Evolutionary conservation across 139 green algal species (phyloP).

Genomic region (Coelastrella sp.): DNA sequence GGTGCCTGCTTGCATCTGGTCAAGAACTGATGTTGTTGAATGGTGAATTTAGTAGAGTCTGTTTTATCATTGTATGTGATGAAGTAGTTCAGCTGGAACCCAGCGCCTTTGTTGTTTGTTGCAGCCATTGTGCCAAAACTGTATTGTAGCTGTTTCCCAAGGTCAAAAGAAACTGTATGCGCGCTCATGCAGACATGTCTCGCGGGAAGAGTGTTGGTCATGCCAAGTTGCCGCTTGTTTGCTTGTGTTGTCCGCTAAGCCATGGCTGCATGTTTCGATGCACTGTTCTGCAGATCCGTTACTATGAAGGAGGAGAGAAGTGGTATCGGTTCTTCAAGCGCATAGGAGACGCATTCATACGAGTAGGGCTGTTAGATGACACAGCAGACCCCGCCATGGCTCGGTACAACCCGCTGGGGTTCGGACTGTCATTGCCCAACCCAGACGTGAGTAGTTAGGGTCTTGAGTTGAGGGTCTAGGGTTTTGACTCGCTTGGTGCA

Average conservation of each 20-base stretch:
- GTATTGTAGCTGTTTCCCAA: no score
- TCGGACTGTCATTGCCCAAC: neutral
- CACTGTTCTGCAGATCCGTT: neutral
- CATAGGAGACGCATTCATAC: slow-evolving; percentile 5
- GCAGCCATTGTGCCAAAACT: no score
- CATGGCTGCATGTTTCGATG: neutral
- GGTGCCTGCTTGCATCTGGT: no score
- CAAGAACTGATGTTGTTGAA: no score
- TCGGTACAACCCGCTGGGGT: neutral
- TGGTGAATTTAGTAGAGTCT: no score
- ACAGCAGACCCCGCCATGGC: neutral
- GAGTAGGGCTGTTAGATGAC: slow-evolving; percentile 12
- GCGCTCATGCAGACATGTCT: no score
- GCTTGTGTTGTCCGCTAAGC: neutral
- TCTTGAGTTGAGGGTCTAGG: neutral
- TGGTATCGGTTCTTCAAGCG: slow-evolving; percentile 41
- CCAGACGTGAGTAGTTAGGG: neutral
- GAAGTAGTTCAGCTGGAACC: no score
- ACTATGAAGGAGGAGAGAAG: neutral
- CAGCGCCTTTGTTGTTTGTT: no score
- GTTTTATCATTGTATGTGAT: no score
- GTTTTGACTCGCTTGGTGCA: neutral
- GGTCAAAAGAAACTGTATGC: no score
- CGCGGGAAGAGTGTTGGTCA: no score
- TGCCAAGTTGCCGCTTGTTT: no score